Conservation (phyloP, 805 yeast species). For the Kodamaea hsintzibuensis region DNA sequence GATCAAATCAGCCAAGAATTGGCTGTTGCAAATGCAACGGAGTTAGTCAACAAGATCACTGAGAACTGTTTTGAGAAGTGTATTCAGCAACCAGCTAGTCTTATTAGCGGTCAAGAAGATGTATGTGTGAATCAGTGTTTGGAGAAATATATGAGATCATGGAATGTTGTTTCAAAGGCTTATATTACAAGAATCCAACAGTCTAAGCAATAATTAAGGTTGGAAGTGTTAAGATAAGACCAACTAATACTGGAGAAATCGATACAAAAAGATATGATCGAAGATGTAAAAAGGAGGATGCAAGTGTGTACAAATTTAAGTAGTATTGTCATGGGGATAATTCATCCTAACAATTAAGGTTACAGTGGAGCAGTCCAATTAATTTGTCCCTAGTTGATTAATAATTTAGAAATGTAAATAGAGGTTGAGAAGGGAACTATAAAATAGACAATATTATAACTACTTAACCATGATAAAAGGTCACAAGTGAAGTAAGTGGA, state of each 20-base stretch:
- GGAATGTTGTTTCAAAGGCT: slow-evolving; percentile 81
- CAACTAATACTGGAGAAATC: background rate
- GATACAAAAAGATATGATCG: background rate
- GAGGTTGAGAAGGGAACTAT: background rate
- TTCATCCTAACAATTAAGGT: background rate
- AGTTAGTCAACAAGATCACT: slow-evolving; percentile 79
- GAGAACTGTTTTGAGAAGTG: slow-evolving; percentile 87
- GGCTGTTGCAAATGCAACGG: slow-evolving; percentile 90
- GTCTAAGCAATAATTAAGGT: slow-evolving; percentile 23
- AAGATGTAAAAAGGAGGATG: background rate
- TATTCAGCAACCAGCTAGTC: slow-evolving; percentile 57
- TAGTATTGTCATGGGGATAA: background rate
- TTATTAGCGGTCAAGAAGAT: slow-evolving; percentile 52
- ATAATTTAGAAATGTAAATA: background rate
- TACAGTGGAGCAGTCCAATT: background rate
- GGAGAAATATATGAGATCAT: slow-evolving; percentile 85
- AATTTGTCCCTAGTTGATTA: background rate
- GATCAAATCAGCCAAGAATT: slow-evolving; percentile 75
- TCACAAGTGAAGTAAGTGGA: background rate
- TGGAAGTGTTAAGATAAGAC: background rate
- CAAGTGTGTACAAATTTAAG: background rate
- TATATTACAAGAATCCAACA: slow-evolving; percentile 76
- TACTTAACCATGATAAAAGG: background rate
- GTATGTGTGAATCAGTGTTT: slow-evolving; percentile 76
- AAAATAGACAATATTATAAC: background rate